A percentile compares a stretch with the other conserved stretches of the same genome.
Conservation (phyloP, 257 asterid species). For the Galeopsis tetrahit region DNA sequence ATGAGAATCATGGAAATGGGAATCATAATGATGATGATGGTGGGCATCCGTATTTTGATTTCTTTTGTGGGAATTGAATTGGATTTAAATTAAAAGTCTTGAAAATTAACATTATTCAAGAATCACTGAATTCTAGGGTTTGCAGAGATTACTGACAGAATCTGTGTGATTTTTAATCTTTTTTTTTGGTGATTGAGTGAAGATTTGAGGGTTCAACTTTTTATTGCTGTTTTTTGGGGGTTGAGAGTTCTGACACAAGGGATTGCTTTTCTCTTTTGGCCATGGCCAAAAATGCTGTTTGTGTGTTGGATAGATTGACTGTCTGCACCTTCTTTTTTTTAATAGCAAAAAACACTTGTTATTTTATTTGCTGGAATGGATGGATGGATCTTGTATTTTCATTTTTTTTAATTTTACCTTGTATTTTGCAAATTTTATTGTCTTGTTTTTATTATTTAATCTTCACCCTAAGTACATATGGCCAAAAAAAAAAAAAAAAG, state of each 20-base stretch:
- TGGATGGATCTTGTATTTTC: neutral
- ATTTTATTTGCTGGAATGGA: too few species aligned
- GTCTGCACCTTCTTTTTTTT: neutral
- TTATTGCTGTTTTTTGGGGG: constrained; percentile 43
- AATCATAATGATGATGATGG: too few species aligned
- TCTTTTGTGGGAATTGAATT: constrained; percentile 46
- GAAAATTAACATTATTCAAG: constrained; percentile 27
- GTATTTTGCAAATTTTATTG: neutral
- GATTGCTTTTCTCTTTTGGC: constrained; percentile 38
- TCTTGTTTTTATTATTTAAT: neutral
- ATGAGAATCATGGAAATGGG: neutral
- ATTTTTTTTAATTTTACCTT: too few species aligned
- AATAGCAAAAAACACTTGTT: neutral
- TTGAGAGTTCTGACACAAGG: constrained; percentile 36
- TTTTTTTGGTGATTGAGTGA: constrained; percentile 23
- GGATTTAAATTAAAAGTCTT: neutral
- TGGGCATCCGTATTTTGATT: constrained; percentile 55
- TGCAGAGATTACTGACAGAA: constrained; percentile 39
- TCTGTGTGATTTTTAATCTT: constrained; percentile 30
- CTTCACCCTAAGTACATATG: too few species aligned
- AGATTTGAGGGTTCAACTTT: constrained; percentile 23
- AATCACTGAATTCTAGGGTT: constrained; percentile 44
- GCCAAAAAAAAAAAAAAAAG: too few species aligned
- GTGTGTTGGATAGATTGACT: constrained; percentile 29
- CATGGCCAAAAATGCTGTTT: constrained; percentile 38